Evolutionary conservation across 305 asterid species (phyloP), one percentile per base, ranked within the genome.

Genomic region (Fraxinus ornus): DNA sequence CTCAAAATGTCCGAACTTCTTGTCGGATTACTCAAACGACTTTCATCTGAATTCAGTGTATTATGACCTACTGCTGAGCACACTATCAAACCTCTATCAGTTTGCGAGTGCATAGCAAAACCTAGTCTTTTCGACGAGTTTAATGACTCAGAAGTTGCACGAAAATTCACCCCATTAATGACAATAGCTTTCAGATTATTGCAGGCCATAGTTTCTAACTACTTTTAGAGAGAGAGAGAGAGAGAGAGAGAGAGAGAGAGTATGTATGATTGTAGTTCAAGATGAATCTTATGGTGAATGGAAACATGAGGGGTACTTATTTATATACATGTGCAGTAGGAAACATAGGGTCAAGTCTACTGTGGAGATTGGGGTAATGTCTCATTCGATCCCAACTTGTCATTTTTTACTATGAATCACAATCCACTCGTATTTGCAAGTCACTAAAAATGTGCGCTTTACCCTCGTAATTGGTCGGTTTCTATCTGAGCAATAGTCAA

Each of bases 1-100:
- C 55, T 30, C 26, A 86, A 33, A 49, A 80, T 21, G 30, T 82
- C 82, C 1, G 87, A 80, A 5, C 4, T 68, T 22, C 57, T 70
- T 32, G 24, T 30, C n/a, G 79, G 24, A 49, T 17, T 57, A 64
- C 10, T 78, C 62, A 6, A 28, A 28, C 76, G 62, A 21, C 41
- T 7, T 10, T 44, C 82, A 21, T 24, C 2, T 78, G 49, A 78
- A 35, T 41, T 22, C 71, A n/a, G 24, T 22, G 26, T 35, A n/a
- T 52, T 36, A 24, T 68, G 78, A 15, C 52, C 24, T 76, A 35
- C 13, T 7, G 66, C 33, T 0, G 86, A 81, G 70, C 83, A 10
- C 9, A 79, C 33, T 7, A 7, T 19, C 41, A 77, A 19, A 75
- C 74, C 76, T 41, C 33, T 74, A 13, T 62, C 37, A 70, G 37